These are phyloP conservation scores for Scheffersomyces quercinus DNA, from an alignment of 1,139 yeast species.

Conservation along the genomic window DNA sequence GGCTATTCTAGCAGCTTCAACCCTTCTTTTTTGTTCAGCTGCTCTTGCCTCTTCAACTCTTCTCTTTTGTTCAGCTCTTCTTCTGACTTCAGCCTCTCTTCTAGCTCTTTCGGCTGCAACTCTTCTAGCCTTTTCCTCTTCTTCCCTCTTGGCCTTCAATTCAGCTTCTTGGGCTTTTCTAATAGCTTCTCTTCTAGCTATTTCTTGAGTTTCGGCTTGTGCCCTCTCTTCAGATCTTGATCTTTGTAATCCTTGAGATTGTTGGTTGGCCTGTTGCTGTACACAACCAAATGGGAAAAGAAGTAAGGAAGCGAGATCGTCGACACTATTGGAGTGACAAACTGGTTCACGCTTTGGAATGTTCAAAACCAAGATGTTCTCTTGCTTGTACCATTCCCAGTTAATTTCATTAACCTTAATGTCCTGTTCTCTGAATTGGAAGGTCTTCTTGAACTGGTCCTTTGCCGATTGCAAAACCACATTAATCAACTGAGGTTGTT, in stretches of 20 bases:
- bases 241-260: slow-evolving; percentile 7
- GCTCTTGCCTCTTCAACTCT: slow-evolving; percentile 10
- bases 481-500: slow-evolving; percentile 23
- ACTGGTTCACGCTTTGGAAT: slow-evolving; percentile 34
- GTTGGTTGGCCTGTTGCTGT: slow-evolving; percentile 2
- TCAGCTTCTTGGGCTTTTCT: slow-evolving; percentile 6
- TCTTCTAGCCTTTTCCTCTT: slow-evolving; percentile 8
- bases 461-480: slow-evolving; percentile 29
- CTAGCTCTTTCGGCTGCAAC: slow-evolving; percentile 10
- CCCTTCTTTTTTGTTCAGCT: slow-evolving; percentile 12
- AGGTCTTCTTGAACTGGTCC: slow-evolving; percentile 36
- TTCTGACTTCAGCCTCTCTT: slow-evolving; percentile 13
- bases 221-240: slow-evolving; percentile 5
- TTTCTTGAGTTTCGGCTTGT: slow-evolving; percentile 5
- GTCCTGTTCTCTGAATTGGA: slow-evolving; percentile 34
- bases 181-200: slow-evolving; percentile 11
- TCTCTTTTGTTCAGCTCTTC: slow-evolving; percentile 4
- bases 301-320: slow-evolving; percentile 9
- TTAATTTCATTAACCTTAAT: slow-evolving; percentile 35
- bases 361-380: slow-evolving; percentile 40
- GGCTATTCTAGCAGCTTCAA: slow-evolving; percentile 3
- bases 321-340: slow-evolving; percentile 11
- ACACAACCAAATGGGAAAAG: slow-evolving; percentile 4
- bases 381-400: slow-evolving; percentile 35
- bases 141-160: slow-evolving; percentile 6